Percentiles rank a stretch among this genome's conserved stretches.
Conservation (phyloP, 495 filamentous ascomycete species). For the Annulohypoxylon moriforme region DNA sequence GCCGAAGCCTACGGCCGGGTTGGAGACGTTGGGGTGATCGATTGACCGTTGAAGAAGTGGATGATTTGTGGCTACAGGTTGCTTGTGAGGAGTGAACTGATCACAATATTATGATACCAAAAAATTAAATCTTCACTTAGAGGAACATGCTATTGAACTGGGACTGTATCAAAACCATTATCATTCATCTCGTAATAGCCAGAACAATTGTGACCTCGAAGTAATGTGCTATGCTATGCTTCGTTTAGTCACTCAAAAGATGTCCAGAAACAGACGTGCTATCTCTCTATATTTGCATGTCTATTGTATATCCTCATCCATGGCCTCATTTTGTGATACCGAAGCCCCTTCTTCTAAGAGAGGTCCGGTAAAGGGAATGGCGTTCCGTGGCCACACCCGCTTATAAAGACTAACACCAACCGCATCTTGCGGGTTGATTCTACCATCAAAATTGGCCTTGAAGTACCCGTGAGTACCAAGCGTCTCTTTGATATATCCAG, state of each 20-base stretch:
- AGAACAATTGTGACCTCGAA: not conserved
- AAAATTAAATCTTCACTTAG: not conserved
- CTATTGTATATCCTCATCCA: conserved; percentile 56
- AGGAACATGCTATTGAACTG: not conserved
- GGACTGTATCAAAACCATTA: conserved; percentile 12
- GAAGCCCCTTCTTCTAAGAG: conserved; percentile 49
- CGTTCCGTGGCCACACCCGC: conserved; percentile 84
- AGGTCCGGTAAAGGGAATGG: conserved; percentile 62
- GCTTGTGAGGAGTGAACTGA: not conserved
- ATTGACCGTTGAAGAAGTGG: no score
- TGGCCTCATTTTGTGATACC: conserved; percentile 44
- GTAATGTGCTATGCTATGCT: conserved; percentile 9
- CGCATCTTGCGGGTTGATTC: conserved; percentile 92
- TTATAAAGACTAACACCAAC: conserved; percentile 95
- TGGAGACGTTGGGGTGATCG: conserved; percentile 53
- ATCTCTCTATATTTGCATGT: conserved; percentile 10
- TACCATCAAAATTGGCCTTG: conserved; percentile 97
- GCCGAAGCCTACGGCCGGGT: conserved; percentile 60
- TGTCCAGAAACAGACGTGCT: not conserved
- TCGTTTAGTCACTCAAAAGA: not conserved
- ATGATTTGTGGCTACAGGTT: not conserved
- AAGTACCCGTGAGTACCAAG: conserved; percentile 98
- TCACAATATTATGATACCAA: conserved; percentile 24
- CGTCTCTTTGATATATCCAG: conserved; percentile 90
- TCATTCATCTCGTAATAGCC: conserved; percentile 37